Evolutionary conservation across 352 stramenopile species (phyloP).

Genomic region (Globisporangium orthogonon): DNA sequence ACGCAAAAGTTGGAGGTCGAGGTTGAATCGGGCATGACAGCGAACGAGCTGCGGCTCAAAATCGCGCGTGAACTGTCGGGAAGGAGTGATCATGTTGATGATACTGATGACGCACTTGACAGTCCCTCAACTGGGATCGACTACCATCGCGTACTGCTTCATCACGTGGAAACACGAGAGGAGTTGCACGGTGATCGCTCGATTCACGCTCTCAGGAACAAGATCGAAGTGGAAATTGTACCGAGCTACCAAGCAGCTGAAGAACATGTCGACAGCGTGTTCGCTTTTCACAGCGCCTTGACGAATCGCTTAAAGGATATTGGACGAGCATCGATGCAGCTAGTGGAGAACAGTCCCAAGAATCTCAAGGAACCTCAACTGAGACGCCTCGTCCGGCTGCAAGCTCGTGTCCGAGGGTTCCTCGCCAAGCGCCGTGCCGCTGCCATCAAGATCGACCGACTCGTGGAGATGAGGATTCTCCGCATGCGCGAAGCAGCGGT

Average conservation of each 20-base stretch:
- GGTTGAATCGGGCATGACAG: conserved; percentile 47
- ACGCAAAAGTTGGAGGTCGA: conserved; percentile 21
- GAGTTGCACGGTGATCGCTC: conserved; percentile 21
- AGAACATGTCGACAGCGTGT: conserved; percentile 24
- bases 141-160: conserved; percentile 33
- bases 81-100: neutral
- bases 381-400: conserved; percentile 24
- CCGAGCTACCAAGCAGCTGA: conserved; percentile 20
- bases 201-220: conserved; percentile 19
- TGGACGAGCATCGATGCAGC: conserved; percentile 18
- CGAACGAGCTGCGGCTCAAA: conserved; percentile 41
- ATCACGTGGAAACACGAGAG: conserved; percentile 18
- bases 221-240: conserved; percentile 38
- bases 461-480: conserved; percentile 39
- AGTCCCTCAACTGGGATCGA: conserved; percentile 7
- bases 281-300: conserved; percentile 26
- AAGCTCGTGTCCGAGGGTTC: conserved; percentile 40
- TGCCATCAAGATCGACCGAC: conserved; percentile 40
- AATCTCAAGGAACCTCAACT: conserved; percentile 1
- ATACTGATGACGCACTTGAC: neutral
- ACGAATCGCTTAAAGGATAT: conserved; percentile 25
- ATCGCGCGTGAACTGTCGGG: conserved; percentile 37
- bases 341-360: neutral
- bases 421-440: conserved; percentile 30
- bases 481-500: conserved; percentile 15